A percentile compares a stretch with the other conserved stretches of the same genome.
phyloP scores from a whole-genome alignment of 139 green algal species.

The Nannochloris sp. region DNA sequence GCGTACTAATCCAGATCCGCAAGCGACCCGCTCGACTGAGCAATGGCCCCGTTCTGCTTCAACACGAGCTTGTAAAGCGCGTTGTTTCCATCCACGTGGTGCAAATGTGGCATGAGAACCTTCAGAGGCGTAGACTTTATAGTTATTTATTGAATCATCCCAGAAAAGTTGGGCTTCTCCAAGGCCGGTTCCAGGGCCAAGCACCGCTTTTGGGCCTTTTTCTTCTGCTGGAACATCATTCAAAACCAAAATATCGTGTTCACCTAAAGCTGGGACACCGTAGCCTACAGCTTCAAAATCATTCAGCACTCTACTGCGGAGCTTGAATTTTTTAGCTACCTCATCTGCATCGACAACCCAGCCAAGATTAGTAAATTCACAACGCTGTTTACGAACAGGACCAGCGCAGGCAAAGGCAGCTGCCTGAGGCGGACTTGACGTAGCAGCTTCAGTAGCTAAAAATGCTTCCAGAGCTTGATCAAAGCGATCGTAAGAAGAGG shows the following conservation, averaged over 20 bases:
- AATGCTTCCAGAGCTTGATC: conserved; percentile 4
- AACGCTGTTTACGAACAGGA: conserved; percentile 65
- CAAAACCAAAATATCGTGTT: conserved; percentile 46
- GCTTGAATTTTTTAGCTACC: conserved; percentile 45
- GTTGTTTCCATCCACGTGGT: conserved; percentile 77
- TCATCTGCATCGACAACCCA: conserved; percentile 67
- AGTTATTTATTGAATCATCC: conserved; percentile 42
- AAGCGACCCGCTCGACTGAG: conserved; percentile 57
- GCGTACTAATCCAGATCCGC: conserved; percentile 73
- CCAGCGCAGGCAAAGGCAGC: conserved; percentile 72
- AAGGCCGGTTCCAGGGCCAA: conserved; percentile 90
- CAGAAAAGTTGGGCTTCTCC: conserved; percentile 83
- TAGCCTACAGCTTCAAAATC: conserved; percentile 94
- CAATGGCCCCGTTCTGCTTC: conserved; percentile 63
- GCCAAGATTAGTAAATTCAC: conserved; percentile 83
- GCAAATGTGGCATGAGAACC: conserved; percentile 81
- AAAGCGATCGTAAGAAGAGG: conserved; percentile 19
- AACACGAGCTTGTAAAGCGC: conserved; percentile 60
- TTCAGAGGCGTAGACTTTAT: conserved; percentile 52
- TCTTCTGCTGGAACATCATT: conserved; percentile 42
- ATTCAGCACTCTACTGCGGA: conserved; percentile 64
- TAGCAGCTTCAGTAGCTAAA: neutral
- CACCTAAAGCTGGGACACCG: conserved; percentile 60
- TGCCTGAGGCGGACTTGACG: conserved; percentile 12
- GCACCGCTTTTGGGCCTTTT: conserved; percentile 66